phyloP scores from a whole-genome alignment of 2,329 filamentous ascomycete species.

The Trichothecium roseum region DNA sequence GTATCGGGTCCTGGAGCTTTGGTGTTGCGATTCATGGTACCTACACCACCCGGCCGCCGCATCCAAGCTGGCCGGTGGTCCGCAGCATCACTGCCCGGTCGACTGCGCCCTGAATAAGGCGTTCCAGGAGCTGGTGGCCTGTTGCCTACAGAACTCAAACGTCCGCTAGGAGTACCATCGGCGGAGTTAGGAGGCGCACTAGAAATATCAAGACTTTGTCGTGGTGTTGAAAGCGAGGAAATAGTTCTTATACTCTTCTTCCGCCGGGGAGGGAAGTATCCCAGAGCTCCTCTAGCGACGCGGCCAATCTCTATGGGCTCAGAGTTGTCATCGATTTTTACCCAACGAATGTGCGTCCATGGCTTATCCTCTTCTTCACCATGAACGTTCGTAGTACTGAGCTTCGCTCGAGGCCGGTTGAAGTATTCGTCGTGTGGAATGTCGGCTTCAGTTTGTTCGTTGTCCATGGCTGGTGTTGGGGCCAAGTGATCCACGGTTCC shows the following conservation, averaged over 20 bases:
- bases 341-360: slow-evolving; percentile 87
- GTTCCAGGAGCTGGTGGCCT: slow-evolving; percentile 22
- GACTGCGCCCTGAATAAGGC: slow-evolving; percentile 23
- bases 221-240: slow-evolving; percentile 57
- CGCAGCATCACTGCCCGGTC: slow-evolving; percentile 24
- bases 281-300: slow-evolving; percentile 68
- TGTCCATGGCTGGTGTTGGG: slow-evolving; percentile 29
- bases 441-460: too few species aligned
- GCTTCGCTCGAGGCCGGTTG: slow-evolving; percentile 3
- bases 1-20: slow-evolving; percentile 71
- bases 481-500: slow-evolving; percentile 40
- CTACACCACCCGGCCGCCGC: slow-evolving; percentile 78
- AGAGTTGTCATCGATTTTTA: slow-evolving; percentile 59
- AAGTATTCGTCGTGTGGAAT: slow-evolving; percentile 30
- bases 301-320: slow-evolving; percentile 77
- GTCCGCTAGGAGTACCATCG: slow-evolving; percentile 24
- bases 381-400: slow-evolving; percentile 8
- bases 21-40: slow-evolving; percentile 63
- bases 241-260: slow-evolving; percentile 69
- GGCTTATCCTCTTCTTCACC: slow-evolving; percentile 46
- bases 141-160: slow-evolving; percentile 28
- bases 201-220: slow-evolving; percentile 51
- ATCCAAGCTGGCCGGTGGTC: slow-evolving; percentile 50
- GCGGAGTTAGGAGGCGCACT: slow-evolving; percentile 29
- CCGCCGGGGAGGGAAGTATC: slow-evolving; percentile 83